phyloP scores from a whole-genome alignment of 1,284 basidiomycete genomes.

The Chalciporus sp. region DNA sequence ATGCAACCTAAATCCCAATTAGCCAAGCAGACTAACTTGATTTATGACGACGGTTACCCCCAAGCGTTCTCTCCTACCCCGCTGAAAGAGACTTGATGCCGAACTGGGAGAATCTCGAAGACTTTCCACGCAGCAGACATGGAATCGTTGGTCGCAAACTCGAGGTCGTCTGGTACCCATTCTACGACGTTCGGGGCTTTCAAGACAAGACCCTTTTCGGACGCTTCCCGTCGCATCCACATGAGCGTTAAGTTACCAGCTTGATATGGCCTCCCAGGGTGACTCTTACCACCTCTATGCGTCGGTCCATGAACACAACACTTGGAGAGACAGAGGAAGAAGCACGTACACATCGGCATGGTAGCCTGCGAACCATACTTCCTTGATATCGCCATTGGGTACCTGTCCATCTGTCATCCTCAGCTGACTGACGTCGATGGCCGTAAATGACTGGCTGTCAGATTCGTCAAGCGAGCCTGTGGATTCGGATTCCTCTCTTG shows the following conservation, averaged over 20 bases:
- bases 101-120: slow-evolving; percentile 21
- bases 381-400: slow-evolving; percentile 7
- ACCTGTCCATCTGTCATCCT: too few species aligned
- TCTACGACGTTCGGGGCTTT: neutral
- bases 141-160: slow-evolving; percentile 4
- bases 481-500: too few species aligned
- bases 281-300: slow-evolving; percentile 9
- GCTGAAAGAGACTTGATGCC: slow-evolving; percentile 16
- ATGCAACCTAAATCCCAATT: too few species aligned
- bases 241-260: slow-evolving; percentile 20
- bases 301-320: too few species aligned
- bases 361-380: slow-evolving; percentile 16
- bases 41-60: too few species aligned
- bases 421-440: too few species aligned
- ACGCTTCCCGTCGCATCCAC: slow-evolving; percentile 19
- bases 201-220: neutral
- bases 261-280: too few species aligned
- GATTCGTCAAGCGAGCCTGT: too few species aligned
- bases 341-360: slow-evolving; percentile 16
- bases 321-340: too few species aligned
- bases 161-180: slow-evolving; percentile 12
- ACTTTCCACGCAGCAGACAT: slow-evolving; percentile 7
- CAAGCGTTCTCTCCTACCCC: too few species aligned
- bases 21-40: too few species aligned
- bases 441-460: too few species aligned